Evolutionary conservation across 2,329 filamentous ascomycete genomes (phyloP), one percentile per base, ranked within the genome.

Genomic region (Furcasterigmium furcatum): DNA sequence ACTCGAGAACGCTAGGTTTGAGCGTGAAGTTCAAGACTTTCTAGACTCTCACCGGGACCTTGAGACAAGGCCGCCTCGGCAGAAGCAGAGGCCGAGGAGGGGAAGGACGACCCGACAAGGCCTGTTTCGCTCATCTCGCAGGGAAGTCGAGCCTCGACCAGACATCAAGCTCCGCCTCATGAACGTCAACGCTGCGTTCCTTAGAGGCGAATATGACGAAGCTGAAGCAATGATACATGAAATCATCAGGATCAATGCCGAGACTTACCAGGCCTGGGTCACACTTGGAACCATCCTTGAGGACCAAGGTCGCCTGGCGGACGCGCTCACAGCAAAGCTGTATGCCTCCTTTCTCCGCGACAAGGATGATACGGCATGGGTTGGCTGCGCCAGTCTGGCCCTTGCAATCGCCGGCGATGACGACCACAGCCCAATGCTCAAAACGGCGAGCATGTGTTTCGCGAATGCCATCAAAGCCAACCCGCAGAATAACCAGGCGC

Each of bases 91-190:
- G 21, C 59, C 57, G 16, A 56, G 57, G 44, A 47, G 46, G 24
- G 22, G n/a, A 43, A 38, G 16, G 32, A 32, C 22, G 14, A 46
- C 5, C 34, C 46, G 5, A 49, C 47, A 21, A 58, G 67, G 22
- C 47, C 60, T 38, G 30, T 48, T 22, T 20, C 62, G 70, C 13
- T 77, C 77, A 7, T 77, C 76, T 21, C 70, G 78, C 16, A 81
- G 83, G 59, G 77, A 81, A 20, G 82, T 80, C 9, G 85, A 88
- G 59, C 85, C 84, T 14, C 80, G 84, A 38, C 81, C 77, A 34
- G 84, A 90, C 54, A 88, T 91, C 61, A 88, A 85, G 56, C 72
- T 79, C 34, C 72, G 84, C 35, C 73, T 91, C 41, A 76, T 78
- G 39, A 73, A 79, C 57, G 87, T 88, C 4, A 87, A 83, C 47